Base-by-base conservation (phyloP, 768 basidiomycete genomes). In the Hygrophorus russula region DNA sequence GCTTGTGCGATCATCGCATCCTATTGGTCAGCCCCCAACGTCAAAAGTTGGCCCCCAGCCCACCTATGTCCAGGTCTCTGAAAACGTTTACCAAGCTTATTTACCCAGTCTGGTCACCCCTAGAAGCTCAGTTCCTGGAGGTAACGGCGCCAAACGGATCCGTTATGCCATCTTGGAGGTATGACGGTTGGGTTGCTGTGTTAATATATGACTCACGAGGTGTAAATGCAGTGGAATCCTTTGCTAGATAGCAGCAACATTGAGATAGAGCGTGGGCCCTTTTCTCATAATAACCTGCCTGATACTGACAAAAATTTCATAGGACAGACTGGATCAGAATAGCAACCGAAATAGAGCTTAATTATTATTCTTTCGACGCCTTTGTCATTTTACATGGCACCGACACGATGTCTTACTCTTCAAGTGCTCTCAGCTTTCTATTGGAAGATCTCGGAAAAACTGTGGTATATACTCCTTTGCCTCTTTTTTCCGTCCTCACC, bases 391-490 rank as follows among this genome's bases (percentile, higher is more conserved):
- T 94, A 14, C 91, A 94, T 55, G 91, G 91, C 28, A 90, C 87
- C 8, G 92, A 94, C 55, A 91, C 87, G 1, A 91, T 92, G 86
- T 78, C 80, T 13, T 93, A 90, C 60, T 82, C 83, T 6, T 78
- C 90, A 6, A 90, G 88, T 39, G 89, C 91, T 2, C 69, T 94
- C 30, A 86, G 84, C 56, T 97, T 96, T 59, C 62, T 97, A 43
- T 70, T 97, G 5, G 91, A 96, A 62, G 90, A 96, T 51, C 71
- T 97, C 2, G 89, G 90, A 38, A 92, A 90, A 65, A 91, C 88
- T 1, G 83, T 92, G 53, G 86, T 88, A 68, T 32, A 60, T 35
- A 30, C 19, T 17, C 32, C 29, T 41, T 20, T 39, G 20, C 14
- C 20, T 17, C n/a, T 30, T 35, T 32, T 14, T 36, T 38, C 19